Conservation (phyloP, 1,284 basidiomycete species). For the Farysia itapuensis region DNA sequence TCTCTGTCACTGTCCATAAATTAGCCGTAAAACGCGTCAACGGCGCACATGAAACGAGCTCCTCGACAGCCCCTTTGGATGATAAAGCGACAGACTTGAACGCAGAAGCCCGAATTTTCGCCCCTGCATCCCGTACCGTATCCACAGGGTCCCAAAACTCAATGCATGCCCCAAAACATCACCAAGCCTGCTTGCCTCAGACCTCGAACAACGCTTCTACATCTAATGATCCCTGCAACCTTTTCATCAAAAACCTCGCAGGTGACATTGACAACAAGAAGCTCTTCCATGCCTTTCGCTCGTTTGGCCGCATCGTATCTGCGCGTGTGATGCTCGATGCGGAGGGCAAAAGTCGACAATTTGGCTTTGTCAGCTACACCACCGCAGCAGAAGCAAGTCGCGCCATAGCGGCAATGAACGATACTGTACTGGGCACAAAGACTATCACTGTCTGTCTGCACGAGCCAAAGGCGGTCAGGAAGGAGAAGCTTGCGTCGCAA, state of each 20-base stretch:
- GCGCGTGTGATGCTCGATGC: constrained; percentile 92
- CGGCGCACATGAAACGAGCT: constrained; percentile 6
- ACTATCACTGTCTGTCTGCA: constrained; percentile 81
- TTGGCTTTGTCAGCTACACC: constrained; percentile 85
- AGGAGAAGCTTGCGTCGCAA: constrained; percentile 73
- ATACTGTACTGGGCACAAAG: constrained; percentile 63
- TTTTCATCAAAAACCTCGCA: constrained; percentile 55
- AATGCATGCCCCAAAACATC: constrained; percentile 31
- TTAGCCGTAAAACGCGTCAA: constrained; percentile 20
- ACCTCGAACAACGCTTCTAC: constrained; percentile 45
- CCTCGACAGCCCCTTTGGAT: constrained; percentile 39
- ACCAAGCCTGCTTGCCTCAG: no score
- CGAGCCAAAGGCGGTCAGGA: constrained; percentile 82
- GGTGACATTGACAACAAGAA: constrained; percentile 34
- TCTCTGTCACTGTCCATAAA: constrained; percentile 44
- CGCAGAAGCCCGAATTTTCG: constrained; percentile 39
- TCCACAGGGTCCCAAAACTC: constrained; percentile 36
- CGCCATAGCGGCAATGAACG: constrained; percentile 73
- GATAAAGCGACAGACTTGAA: constrained; percentile 33
- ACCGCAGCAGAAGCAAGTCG: constrained; percentile 65
- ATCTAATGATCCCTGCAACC: constrained; percentile 53
- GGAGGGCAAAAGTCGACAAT: constrained; percentile 78
- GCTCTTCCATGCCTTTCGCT: constrained; percentile 43
- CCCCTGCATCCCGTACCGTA: constrained; percentile 22
- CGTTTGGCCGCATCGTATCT: constrained; percentile 63